Percentiles rank a stretch among this genome's conserved stretches.
Evolutionary conservation across 108 stramenopile species (phyloP).

Genomic region (Nannochloropsis oceanica): DNA sequence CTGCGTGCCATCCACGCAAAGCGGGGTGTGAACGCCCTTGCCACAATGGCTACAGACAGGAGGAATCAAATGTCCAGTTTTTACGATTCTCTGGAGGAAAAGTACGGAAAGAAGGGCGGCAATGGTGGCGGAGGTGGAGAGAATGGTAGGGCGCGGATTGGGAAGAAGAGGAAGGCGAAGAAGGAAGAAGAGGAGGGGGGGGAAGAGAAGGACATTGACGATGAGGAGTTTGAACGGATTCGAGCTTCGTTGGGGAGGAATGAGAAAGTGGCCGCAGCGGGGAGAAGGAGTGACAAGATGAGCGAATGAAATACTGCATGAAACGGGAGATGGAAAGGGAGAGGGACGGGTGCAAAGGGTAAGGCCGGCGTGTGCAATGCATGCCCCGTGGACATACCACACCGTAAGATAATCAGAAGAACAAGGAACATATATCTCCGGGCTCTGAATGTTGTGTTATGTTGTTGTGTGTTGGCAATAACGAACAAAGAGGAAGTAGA

Average conservation of each 20-base stretch:
- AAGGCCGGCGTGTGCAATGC: too few relatives aligned
- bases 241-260: not conserved
- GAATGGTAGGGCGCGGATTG: not conserved
- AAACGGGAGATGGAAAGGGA: too few relatives aligned
- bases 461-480: too few relatives aligned
- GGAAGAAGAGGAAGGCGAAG: not conserved
- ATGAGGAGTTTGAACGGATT: conserved; percentile 17
- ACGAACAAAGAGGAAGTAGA: too few relatives aligned
- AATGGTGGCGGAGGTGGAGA: not conserved
- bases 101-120: not conserved
- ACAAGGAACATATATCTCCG: too few relatives aligned
- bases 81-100: not conserved
- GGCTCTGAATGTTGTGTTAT: too few relatives aligned
- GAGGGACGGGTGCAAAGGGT: too few relatives aligned
- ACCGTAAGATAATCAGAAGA: too few relatives aligned
- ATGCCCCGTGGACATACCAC: too few relatives aligned
- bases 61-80: not conserved
- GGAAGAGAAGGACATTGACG: not conserved
- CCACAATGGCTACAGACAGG: not conserved
- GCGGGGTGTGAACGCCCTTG: not conserved
- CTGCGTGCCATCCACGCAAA: not conserved
- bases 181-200: not conserved
- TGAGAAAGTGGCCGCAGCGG: not conserved
- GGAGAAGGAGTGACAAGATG: not conserved
- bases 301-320: not conserved